A percentile compares a stretch with the other conserved stretches of the same genome.
Conservation (phyloP, 805 yeast species). For the Debaryomyces castellii region DNA sequence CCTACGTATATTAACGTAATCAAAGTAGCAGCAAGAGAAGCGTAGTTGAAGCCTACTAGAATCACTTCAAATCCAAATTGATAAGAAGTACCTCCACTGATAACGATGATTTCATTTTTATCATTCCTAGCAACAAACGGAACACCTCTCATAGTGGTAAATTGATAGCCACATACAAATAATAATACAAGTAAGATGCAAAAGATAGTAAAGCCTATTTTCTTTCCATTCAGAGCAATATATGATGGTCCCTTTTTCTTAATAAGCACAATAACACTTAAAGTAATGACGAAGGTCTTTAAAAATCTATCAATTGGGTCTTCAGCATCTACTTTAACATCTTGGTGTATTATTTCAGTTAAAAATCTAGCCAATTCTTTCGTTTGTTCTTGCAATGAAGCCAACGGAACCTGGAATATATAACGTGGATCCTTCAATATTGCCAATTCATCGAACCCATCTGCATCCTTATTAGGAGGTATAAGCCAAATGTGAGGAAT, state of each 20-base stretch:
- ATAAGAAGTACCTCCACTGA: slow-evolving; percentile 64
- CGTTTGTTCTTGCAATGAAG: slow-evolving; percentile 32
- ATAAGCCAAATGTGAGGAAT: slow-evolving; percentile 71
- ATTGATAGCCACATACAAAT: slow-evolving; percentile 64
- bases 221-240: slow-evolving; percentile 19
- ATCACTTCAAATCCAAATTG: slow-evolving; percentile 72
- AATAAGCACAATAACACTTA: slow-evolving; percentile 43
- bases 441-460: slow-evolving; percentile 16
- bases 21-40: slow-evolving; percentile 42
- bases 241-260: slow-evolving; percentile 46
- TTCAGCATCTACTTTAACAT: slow-evolving; percentile 41
- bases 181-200: slow-evolving; percentile 42
- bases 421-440: slow-evolving; percentile 29
- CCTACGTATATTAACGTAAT: slow-evolving; percentile 41
- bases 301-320: slow-evolving; percentile 42
- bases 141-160: slow-evolving; percentile 56
- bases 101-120: slow-evolving; percentile 49
- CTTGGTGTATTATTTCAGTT: slow-evolving; percentile 43
- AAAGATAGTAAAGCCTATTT: slow-evolving; percentile 20
- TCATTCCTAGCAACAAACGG: slow-evolving; percentile 61
- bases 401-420: slow-evolving; percentile 37
- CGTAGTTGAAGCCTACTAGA: slow-evolving; percentile 51
- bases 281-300: slow-evolving; percentile 45
- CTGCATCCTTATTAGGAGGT: slow-evolving; percentile 46
- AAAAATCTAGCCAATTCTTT: slow-evolving; percentile 55